Conservation (phyloP, 306 rosid species). For the Sphenostylis stenocarpa region DNA sequence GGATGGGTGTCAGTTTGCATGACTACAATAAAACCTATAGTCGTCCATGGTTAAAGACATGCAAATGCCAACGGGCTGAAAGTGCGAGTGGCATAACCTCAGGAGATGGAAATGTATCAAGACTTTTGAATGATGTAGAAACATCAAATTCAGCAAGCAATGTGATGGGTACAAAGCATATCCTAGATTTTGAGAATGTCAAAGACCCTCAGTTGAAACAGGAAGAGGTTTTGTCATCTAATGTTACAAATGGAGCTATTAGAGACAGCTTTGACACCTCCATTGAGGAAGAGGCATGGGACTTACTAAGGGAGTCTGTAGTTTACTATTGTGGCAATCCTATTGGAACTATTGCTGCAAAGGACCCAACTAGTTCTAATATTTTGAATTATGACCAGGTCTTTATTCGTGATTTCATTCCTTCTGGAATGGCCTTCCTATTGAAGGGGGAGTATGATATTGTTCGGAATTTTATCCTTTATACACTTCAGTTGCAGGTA, state of each 20-base stretch:
- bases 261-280: slow-evolving; percentile 41
- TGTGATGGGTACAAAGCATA: slow-evolving; percentile 36
- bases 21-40: slow-evolving; percentile 15
- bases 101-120: slow-evolving; percentile 52
- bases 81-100: slow-evolving; percentile 41
- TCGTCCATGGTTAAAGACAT: slow-evolving; percentile 35
- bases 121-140: slow-evolving; percentile 47
- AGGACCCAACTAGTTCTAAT: slow-evolving; percentile 67
- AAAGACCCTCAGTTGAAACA: slow-evolving; percentile 53
- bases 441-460: slow-evolving; percentile 86
- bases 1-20: slow-evolving; percentile 31
- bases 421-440: slow-evolving; percentile 86
- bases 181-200: slow-evolving; percentile 53
- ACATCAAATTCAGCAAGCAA: slow-evolving; percentile 41
- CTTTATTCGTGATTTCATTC: slow-evolving; percentile 88
- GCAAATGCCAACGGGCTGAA: slow-evolving; percentile 68
- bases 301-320: slow-evolving; percentile 66
- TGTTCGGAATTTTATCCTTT: slow-evolving; percentile 82
- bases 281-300: slow-evolving; percentile 86
- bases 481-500: slow-evolving; percentile 94
- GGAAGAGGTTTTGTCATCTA: slow-evolving; percentile 49
- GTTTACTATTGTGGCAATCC: slow-evolving; percentile 79
- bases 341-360: slow-evolving; percentile 85
- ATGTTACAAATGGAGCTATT: slow-evolving; percentile 50
- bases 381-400: slow-evolving; percentile 85